These are phyloP conservation scores for Alternaria arborescens DNA, from an alignment of 2,329 filamentous ascomycete species.

Conservation along the genomic window DNA sequence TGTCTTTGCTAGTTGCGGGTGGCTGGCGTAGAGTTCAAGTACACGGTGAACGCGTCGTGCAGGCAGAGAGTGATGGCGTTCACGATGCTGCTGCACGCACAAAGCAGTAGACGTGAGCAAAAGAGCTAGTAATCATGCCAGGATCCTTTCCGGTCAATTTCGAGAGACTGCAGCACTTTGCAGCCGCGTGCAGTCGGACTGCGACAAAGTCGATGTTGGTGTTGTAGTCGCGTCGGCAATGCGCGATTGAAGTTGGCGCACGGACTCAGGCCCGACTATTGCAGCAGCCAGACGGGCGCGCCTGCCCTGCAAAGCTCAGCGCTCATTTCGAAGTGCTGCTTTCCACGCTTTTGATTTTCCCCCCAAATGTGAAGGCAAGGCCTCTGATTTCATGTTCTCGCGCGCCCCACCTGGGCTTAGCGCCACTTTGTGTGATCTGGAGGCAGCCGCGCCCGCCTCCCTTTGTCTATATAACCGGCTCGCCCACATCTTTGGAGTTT, in stretches of 20 bases:
- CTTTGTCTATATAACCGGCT: slow-evolving; percentile 32
- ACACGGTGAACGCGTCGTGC: slow-evolving; percentile 1
- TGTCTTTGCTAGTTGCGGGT: neutral
- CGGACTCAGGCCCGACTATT: slow-evolving; percentile 6
- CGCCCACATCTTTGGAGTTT: slow-evolving; percentile 18
- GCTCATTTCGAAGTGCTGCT: slow-evolving; percentile 25
- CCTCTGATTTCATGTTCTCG: slow-evolving; percentile 28
- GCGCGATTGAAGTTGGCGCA: slow-evolving; percentile 18
- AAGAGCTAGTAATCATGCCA: neutral
- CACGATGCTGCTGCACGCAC: neutral
- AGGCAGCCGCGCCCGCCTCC: slow-evolving; percentile 32
- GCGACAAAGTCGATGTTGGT: neutral
- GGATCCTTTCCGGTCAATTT: neutral
- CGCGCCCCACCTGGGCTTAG: slow-evolving; percentile 34
- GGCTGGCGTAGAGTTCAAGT: neutral
- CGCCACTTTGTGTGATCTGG: slow-evolving; percentile 37
- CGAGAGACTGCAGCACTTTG: neutral
- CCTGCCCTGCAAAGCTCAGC: slow-evolving; percentile 13
- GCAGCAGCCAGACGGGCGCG: slow-evolving; percentile 7
- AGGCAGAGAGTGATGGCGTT: neutral
- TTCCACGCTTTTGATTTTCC: slow-evolving; percentile 32
- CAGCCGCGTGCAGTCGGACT: neutral
- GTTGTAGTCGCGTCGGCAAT: slow-evolving; percentile 14
- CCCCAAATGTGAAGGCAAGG: slow-evolving; percentile 23
- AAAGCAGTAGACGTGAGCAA: neutral